Conservation (phyloP, 202 grass and related monocot genomes). For the Cymbopogon flexuosus region DNA sequence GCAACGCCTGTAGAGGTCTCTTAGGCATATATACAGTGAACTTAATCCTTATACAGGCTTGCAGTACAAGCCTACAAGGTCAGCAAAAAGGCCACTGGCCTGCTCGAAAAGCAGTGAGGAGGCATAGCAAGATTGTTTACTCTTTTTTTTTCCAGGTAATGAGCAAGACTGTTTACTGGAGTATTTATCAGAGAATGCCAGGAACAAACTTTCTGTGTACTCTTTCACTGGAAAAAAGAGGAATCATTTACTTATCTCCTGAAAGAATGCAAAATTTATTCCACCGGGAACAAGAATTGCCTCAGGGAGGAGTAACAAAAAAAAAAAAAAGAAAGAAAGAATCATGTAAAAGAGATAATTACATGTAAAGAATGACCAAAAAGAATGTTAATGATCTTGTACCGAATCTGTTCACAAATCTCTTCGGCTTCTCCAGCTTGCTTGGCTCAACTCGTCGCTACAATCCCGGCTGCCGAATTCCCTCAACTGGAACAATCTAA, state of each 20-base stretch:
- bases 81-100: slow-evolving; percentile 11
- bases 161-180: not conserved
- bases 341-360: slow-evolving; percentile 87
- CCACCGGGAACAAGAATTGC: slow-evolving; percentile 49
- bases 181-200: slow-evolving; percentile 5
- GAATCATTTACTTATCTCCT: slow-evolving; percentile 50
- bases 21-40: slow-evolving; percentile 27
- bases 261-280: slow-evolving; percentile 61
- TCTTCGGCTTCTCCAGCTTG: slow-evolving; percentile 50
- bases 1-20: not conserved
- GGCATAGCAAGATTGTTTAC: not conserved
- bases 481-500: slow-evolving; percentile 86
- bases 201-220: slow-evolving; percentile 40
- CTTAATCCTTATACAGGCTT: slow-evolving; percentile 13
- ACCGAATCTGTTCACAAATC: slow-evolving; percentile 60
- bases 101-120: slow-evolving; percentile 8
- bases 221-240: slow-evolving; percentile 28
- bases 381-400: slow-evolving; percentile 53
- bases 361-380: slow-evolving; percentile 77
- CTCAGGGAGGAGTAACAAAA: slow-evolving; percentile 18
- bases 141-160: too few species aligned
- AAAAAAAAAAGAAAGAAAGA: slow-evolving; percentile 1
- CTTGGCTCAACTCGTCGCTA: slow-evolving; percentile 69
- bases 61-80: not conserved
- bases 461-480: slow-evolving; percentile 63